phyloP scores from a whole-genome alignment of 495 filamentous ascomycete genomes.

The Peziza echinospora region DNA sequence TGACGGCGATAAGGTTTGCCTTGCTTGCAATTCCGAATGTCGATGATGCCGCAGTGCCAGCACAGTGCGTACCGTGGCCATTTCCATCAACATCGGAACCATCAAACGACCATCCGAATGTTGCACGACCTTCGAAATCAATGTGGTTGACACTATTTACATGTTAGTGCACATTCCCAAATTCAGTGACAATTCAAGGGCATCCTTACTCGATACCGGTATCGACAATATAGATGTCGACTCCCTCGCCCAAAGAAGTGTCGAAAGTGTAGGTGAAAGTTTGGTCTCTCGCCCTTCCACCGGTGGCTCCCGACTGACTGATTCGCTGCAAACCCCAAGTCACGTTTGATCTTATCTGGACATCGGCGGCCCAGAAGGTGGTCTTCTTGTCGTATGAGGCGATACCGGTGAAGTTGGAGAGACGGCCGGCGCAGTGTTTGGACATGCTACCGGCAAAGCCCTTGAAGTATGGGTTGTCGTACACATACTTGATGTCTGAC shows the following conservation, averaged over 20 bases:
- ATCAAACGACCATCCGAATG: slow-evolving; percentile 21
- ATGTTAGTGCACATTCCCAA: too few species aligned
- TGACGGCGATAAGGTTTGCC: slow-evolving; percentile 42
- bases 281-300: slow-evolving; percentile 4
- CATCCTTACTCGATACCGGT: slow-evolving; percentile 25
- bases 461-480: slow-evolving; percentile 26
- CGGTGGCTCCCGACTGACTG: slow-evolving; percentile 19
- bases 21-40: slow-evolving; percentile 50
- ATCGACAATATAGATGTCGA: slow-evolving; percentile 32
- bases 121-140: slow-evolving; percentile 27
- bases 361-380: slow-evolving; percentile 1
- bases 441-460: slow-evolving; percentile 25
- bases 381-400: slow-evolving; percentile 20
- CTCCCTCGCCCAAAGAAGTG: slow-evolving; percentile 22
- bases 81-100: slow-evolving; percentile 19
- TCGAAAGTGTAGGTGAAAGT: slow-evolving; percentile 25
- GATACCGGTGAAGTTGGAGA: slow-evolving; percentile 23
- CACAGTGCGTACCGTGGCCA: slow-evolving; percentile 39
- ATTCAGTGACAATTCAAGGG: too few species aligned
- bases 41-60: slow-evolving; percentile 41
- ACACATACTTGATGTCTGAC: slow-evolving; percentile 20
- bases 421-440: slow-evolving; percentile 18
- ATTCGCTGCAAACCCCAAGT: slow-evolving; percentile 31
- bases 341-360: not conserved
- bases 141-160: slow-evolving; percentile 16